Base-by-base conservation (phyloP, 2,329 filamentous ascomycete genomes). In the Aspergillus melleus region DNA sequence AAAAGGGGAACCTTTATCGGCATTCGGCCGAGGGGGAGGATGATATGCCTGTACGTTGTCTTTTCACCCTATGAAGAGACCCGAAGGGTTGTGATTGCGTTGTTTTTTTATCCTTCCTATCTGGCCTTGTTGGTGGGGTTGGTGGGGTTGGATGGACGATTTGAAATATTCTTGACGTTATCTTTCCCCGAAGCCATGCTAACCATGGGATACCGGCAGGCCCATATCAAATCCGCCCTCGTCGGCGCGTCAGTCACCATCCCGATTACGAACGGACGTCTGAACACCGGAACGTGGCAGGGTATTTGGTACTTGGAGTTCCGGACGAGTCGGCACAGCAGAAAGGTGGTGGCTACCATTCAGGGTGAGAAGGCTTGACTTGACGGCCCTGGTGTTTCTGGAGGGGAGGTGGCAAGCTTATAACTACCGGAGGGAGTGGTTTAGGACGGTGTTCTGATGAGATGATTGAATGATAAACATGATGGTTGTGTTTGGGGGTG, bases 281-380 rank as follows among this genome's bases (percentile, higher is more conserved):
- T 98, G 73, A 88, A 80, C 10, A 86, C 83, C 16, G 86, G 86
- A 1, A 88, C 86, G 16, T 83, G 80, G 80, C 79, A 81, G 65
- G 87, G 95, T 0, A 94, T 98, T 61, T 98, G 91, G 90, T 96
- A 96, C 76, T 79, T 97, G 65, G 95, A 98, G 77, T 98, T 98
- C 74, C 84, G 94, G 58, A 84, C 81, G 3, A 81, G 81, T 67
- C 91, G 86, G 77, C 93, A 97, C 77, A 82, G 86, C 64, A 85
- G 95, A 70, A 90, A 87, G 73, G 85, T 98, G 12, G 88, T 99
- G 63, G 94, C 94, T 56, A 98, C 95, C 1, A 96, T 98, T 63
- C 93, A 98, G 76, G 95, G 94, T 49, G 90, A 97, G 80, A 87
- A 85, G 79, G 66, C 61, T 6, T 76, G 70, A 76, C 62, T 70